Percentiles rank a stretch among this genome's conserved stretches.
phyloP scores from a whole-genome alignment of 805 yeast species.

The Lachancea kluyveri region DNA sequence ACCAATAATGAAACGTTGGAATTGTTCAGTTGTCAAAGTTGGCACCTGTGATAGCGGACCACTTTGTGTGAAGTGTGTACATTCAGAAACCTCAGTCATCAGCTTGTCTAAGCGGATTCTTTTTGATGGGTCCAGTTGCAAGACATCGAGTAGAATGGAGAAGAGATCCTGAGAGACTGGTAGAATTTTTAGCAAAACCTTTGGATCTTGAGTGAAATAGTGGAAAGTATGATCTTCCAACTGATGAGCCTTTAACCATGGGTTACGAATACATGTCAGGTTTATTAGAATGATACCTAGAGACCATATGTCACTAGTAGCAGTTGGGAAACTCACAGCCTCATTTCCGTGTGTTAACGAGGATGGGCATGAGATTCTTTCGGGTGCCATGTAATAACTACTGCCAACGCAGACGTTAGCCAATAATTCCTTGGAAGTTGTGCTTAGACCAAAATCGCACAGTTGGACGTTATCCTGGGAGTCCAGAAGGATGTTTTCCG shows the following conservation, averaged over 20 bases:
- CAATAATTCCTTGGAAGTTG: conserved; percentile 49
- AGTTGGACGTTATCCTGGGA: conserved; percentile 53
- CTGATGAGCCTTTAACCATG: conserved; percentile 79
- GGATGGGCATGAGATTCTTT: conserved; percentile 44
- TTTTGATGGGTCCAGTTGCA: conserved; percentile 30
- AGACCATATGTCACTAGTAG: conserved; percentile 84
- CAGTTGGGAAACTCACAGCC: conserved; percentile 45
- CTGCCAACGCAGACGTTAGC: conserved; percentile 81
- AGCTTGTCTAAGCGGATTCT: conserved; percentile 24
- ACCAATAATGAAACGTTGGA: conserved; percentile 14
- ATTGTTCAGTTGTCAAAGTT: conserved; percentile 12
- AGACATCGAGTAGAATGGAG: conserved; percentile 36
- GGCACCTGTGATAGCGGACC: conserved; percentile 26
- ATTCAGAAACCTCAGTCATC: conserved; percentile 18
- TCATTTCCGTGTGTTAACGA: conserved; percentile 25
- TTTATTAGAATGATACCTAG: conserved; percentile 76
- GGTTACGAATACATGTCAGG: conserved; percentile 76
- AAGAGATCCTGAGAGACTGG: conserved; percentile 67
- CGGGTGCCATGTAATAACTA: conserved; percentile 91
- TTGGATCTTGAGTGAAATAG: conserved; percentile 51
- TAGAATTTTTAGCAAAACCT: conserved; percentile 55
- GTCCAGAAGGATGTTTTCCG: conserved; percentile 81
- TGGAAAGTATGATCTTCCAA: conserved; percentile 56
- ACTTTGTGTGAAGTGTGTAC: conserved; percentile 23
- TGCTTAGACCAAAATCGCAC: conserved; percentile 86